These are phyloP conservation scores for Dryadomyces quercus-mongolicae DNA, from an alignment of 2,329 filamentous ascomycete genomes.

Conservation along the genomic window DNA sequence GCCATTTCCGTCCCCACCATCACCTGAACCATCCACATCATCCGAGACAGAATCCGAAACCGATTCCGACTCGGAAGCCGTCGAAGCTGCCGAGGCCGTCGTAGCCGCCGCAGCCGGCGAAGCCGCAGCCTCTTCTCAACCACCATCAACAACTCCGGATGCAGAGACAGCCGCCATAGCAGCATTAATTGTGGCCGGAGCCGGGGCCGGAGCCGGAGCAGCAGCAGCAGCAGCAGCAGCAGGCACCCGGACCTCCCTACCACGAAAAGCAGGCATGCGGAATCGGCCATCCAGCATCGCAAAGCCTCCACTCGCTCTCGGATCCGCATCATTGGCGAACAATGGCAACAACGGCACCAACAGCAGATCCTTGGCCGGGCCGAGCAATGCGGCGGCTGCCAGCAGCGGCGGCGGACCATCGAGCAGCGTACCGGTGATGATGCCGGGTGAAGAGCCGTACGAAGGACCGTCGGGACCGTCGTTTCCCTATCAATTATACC, in stretches of 20 bases:
- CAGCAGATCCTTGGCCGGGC: constrained; percentile 16
- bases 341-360: background rate
- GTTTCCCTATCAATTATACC: constrained; percentile 76
- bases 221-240: background rate
- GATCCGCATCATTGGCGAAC: background rate
- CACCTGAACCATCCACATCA: no score
- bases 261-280: background rate
- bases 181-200: no score
- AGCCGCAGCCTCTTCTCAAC: no score
- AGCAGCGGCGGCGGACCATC: constrained; percentile 14
- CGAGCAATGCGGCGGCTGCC: background rate
- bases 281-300: constrained; percentile 36
- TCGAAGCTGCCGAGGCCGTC: no score
- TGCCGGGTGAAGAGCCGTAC: constrained; percentile 48
- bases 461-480: constrained; percentile 61
- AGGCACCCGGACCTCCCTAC: background rate
- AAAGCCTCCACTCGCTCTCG: constrained; percentile 29
- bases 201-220: background rate
- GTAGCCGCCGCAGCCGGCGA: no score
- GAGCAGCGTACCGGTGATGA: constrained; percentile 9
- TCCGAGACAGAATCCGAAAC: background rate
- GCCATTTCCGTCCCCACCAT: no score
- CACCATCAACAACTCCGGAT: no score
- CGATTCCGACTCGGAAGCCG: no score
- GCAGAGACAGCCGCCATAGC: no score